Evolutionary conservation across 2,329 filamentous ascomycete genomes (phyloP).

Genomic region (Aureobasidium pullulans): DNA sequence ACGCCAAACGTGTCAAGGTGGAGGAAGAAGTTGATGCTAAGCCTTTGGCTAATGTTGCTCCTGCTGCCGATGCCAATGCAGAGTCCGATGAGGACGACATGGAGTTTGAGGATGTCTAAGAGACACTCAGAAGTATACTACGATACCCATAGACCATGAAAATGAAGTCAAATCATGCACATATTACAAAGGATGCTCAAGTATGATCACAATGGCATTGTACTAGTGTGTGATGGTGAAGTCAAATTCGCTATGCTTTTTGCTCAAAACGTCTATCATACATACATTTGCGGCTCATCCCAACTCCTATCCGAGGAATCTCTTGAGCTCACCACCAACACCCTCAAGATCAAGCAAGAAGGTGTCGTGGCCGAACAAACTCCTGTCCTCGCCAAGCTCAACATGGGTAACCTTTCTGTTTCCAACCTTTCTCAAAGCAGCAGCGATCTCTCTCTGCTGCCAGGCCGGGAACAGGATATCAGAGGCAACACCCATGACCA

Average conservation of each 20-base stretch:
- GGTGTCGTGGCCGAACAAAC: constrained; percentile 92
- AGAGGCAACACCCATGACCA: constrained; percentile 90
- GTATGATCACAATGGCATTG: not conserved
- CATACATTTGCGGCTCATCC: not conserved
- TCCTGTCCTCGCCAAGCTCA: constrained; percentile 89
- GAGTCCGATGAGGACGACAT: constrained; percentile 41
- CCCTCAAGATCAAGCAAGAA: constrained; percentile 89
- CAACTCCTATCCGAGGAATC: constrained; percentile 59
- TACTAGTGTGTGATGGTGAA: not conserved
- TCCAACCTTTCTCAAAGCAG: constrained; percentile 68
- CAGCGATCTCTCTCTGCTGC: constrained; percentile 92
- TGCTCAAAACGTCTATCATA: not conserved
- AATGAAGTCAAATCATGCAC: not conserved
- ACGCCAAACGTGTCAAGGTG: constrained; percentile 55
- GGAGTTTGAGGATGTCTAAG: constrained; percentile 39
- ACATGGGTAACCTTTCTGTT: constrained; percentile 79
- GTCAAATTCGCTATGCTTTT: constrained; percentile 4
- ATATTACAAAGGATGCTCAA: not conserved
- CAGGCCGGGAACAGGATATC: constrained; percentile 96
- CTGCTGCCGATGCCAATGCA: constrained; percentile 29
- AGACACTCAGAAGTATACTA: not conserved
- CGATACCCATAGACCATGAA: constrained; percentile 4
- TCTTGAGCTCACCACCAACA: constrained; percentile 74
- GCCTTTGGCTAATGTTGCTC: constrained; percentile 16
- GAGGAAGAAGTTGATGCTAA: constrained; percentile 37